phyloP scores from a whole-genome alignment of 257 asterid genomes.

The Fraxinus anomala region DNA sequence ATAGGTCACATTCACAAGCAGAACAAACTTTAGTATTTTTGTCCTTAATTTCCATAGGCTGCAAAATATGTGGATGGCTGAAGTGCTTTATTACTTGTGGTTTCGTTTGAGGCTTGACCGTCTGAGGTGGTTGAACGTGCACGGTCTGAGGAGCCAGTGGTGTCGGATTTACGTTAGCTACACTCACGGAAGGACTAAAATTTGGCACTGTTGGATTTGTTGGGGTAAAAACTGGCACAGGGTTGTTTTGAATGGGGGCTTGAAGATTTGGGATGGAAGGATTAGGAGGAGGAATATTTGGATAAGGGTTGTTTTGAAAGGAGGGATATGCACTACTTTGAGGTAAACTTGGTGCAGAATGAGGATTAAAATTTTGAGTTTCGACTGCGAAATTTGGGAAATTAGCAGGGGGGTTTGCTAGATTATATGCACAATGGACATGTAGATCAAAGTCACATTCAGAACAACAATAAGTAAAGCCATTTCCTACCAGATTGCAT shows the following conservation, averaged over 20 bases:
- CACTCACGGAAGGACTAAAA: constrained; percentile 26
- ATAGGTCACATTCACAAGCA: constrained; percentile 55
- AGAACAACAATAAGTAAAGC: constrained; percentile 57
- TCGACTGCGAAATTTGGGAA: constrained; percentile 18
- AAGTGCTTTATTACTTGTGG: constrained; percentile 50
- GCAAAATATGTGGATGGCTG: constrained; percentile 64
- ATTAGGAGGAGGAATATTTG: constrained; percentile 16
- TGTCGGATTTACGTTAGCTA: constrained; percentile 26
- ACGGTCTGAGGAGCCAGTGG: constrained; percentile 7
- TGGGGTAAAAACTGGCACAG: constrained; percentile 19
- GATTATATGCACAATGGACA: constrained; percentile 53
- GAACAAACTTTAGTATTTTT: constrained; percentile 45
- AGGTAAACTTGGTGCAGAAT: neutral
- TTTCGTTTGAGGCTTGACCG: constrained; percentile 22
- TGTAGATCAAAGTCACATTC: constrained; percentile 74
- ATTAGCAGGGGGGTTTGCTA: constrained; percentile 25
- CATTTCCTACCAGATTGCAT: constrained; percentile 50
- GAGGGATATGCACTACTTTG: neutral
- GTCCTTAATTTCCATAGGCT: constrained; percentile 35
- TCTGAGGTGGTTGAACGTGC: constrained; percentile 4
- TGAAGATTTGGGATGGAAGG: neutral
- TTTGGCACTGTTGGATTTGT: constrained; percentile 21
- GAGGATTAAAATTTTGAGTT: constrained; percentile 13
- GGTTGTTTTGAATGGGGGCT: constrained; percentile 5
- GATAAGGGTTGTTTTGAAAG: constrained; percentile 8